Evolutionary conservation across 2,329 filamentous ascomycete species (phyloP).

Genomic region (Furcasterigmium furcatum): DNA sequence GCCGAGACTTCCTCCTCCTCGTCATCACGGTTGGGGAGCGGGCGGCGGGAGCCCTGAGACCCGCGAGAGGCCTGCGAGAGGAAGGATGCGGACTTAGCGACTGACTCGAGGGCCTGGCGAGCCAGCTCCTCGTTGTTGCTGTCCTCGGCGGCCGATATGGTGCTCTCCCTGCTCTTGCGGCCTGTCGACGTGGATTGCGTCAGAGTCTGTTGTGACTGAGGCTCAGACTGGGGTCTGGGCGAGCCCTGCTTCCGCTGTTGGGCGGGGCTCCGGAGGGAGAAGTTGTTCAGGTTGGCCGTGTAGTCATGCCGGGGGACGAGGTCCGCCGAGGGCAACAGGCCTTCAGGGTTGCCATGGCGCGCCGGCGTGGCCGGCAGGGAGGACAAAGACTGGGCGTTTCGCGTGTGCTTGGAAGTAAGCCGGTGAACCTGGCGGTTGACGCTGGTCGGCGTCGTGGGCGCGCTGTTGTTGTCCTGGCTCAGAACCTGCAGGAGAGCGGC

Average conservation of each 20-base stretch:
- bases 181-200: conserved; percentile 49
- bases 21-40: conserved; percentile 19
- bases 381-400: conserved; percentile 79
- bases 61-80: conserved; percentile 25
- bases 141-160: conserved; percentile 68
- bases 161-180: conserved; percentile 77
- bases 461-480: conserved; percentile 72
- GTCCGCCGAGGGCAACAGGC: conserved; percentile 60
- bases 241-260: background rate
- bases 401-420: conserved; percentile 61
- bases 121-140: conserved; percentile 48
- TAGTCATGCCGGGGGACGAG: conserved; percentile 46
- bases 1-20: conserved; percentile 60
- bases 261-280: background rate
- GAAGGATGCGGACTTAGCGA: conserved; percentile 40
- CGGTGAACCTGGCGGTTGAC: conserved; percentile 38
- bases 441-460: conserved; percentile 65
- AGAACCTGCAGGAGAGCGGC: conserved; percentile 79
- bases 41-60: conserved; percentile 8
- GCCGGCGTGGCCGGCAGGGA: conserved; percentile 78
- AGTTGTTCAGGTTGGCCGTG: background rate
- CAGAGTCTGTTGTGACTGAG: conserved; percentile 31
- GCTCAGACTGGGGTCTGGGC: background rate
- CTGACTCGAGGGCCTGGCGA: conserved; percentile 49
- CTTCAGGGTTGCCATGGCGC: conserved; percentile 42